phyloP scores from a whole-genome alignment of 176 grass and related monocot genomes.

The Aegilops speltoides region DNA sequence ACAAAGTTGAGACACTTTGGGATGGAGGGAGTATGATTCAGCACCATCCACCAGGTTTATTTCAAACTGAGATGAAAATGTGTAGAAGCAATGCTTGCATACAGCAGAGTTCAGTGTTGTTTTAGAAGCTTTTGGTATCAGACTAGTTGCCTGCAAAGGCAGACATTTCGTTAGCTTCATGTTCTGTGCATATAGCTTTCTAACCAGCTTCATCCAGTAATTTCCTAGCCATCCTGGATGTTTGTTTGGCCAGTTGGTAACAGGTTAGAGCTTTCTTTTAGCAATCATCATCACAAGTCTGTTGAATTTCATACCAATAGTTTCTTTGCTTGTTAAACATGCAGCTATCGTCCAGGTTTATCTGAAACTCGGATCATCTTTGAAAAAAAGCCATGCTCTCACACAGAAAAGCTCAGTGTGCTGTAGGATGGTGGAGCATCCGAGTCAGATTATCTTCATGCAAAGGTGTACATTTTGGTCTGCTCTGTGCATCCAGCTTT shows the following conservation, averaged over 20 bases:
- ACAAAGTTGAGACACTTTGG: too few species aligned
- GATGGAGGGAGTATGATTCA: too few species aligned
- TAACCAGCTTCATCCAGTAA: background rate
- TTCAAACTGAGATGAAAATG: background rate
- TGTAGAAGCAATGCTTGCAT: background rate
- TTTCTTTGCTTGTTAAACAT: background rate
- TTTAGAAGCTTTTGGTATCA: background rate
- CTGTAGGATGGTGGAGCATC: background rate
- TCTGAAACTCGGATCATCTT: background rate
- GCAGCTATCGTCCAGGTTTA: background rate
- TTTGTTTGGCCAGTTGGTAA: too few species aligned
- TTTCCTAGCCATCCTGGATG: background rate
- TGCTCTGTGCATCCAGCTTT: constrained; percentile 13
- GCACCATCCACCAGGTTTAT: background rate
- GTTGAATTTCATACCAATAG: too few species aligned
- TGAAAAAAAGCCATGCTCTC: background rate
- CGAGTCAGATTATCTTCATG: background rate
- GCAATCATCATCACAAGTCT: too few species aligned
- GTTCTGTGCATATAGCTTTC: background rate
- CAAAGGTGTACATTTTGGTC: background rate
- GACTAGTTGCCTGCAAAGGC: background rate
- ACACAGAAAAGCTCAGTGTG: background rate
- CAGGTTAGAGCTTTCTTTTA: too few species aligned
- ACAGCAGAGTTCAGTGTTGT: background rate
- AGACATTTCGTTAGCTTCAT: background rate